Evolutionary conservation across 768 basidiomycete genomes (phyloP), one percentile per base, ranked within the genome.

Genomic region (Lactarius sanguifluus): DNA sequence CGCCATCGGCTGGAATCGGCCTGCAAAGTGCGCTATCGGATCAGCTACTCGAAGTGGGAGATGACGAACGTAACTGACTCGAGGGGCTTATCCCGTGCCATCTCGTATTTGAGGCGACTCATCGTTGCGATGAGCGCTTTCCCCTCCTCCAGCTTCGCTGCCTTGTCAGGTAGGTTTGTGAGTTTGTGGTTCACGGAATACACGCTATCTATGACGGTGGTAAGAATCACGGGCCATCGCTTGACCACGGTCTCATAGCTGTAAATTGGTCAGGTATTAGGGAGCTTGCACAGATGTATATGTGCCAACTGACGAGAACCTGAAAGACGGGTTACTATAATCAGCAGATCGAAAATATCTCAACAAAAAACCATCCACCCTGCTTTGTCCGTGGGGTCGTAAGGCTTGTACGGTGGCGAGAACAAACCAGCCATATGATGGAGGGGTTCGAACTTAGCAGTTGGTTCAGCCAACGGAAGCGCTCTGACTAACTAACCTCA

Each of bases 181-280:
- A 90, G 75, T 18, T 82, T 78, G 73, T 94, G 91, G 67, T 89
- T 89, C 64, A 83, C 74, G 52, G 85, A 83, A 71, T 91, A 84
- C 52, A 98, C 74, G 54, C 86, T 84, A 75, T 94, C 91, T 68
- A 96, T 88, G 56, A 94, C 80, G 20, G 77, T 81, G 1, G 94
- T 93, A 62, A 96, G 82, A 72, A 98, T 96, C 57, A 90, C 81
- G 5, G 91, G 91, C 88, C 93, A 94, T 62, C 91, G 81, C 74
- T 82, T 88, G 59, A 88, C 75, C 18, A 94, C 89, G 0, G 92
- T 94, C 65, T 90, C 87, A 70, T 89, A 92, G 65, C 91, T 92
- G 70, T 50, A 43, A 30, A 40, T 62, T 34, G 12, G 28, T 62
- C 20, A 36, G 55, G 3, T 25, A 25, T 52, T 25, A 67, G 32